These are phyloP conservation scores for Dipodascus albidus DNA, from an alignment of 805 yeast genomes.

Conservation along the genomic window DNA sequence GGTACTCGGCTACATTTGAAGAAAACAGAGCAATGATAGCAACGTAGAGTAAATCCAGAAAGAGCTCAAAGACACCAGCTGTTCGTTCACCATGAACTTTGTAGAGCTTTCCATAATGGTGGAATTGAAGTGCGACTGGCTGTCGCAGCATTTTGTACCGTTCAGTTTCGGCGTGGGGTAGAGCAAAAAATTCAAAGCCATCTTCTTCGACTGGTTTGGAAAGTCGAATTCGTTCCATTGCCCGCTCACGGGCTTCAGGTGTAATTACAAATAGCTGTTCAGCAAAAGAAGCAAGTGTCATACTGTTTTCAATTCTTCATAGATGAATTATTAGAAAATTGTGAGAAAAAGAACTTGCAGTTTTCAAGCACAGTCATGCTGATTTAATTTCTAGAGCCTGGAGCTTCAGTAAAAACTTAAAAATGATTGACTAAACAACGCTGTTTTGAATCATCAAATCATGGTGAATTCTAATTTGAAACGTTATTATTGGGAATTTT, in stretches of 20 bases:
- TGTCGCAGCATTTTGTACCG: not conserved
- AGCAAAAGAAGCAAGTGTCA: not conserved
- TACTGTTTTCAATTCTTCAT: no score
- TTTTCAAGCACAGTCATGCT: no score
- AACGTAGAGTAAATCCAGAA: constrained; percentile 51
- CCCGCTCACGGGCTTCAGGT: not conserved
- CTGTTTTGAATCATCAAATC: no score
- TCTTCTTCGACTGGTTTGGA: not conserved
- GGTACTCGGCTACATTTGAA: constrained; percentile 37
- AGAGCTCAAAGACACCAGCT: constrained; percentile 42
- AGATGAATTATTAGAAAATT: no score
- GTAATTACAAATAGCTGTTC: not conserved
- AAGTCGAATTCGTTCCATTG: not conserved
- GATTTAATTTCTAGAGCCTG: no score
- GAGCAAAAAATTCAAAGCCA: not conserved
- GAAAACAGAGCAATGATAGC: constrained; percentile 54
- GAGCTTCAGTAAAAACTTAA: no score
- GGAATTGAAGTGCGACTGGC: constrained; percentile 53
- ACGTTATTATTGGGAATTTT: no score
- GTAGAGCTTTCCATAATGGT: constrained; percentile 43
- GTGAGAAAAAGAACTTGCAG: no score
- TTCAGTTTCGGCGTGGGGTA: not conserved
- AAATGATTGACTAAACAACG: no score
- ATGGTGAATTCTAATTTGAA: no score
- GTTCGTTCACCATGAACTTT: constrained; percentile 46